These are phyloP conservation scores for Leucogyrophana mollusca DNA, from an alignment of 768 basidiomycete genomes.

Conservation along the genomic window DNA sequence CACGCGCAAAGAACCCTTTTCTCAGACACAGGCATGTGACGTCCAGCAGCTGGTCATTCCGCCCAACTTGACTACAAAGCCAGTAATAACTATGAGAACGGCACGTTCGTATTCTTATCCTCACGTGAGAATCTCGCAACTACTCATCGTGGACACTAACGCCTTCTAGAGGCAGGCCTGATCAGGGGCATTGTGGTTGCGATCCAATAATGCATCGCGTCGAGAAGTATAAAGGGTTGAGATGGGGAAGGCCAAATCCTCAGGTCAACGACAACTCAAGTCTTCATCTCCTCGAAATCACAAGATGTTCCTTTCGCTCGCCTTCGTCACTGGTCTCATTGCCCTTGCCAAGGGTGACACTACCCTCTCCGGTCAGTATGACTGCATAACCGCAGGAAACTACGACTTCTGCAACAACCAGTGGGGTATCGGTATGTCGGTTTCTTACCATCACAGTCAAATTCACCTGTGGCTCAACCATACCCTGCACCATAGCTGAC, in stretches of 20 bases:
- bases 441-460: background rate
- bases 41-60: background rate
- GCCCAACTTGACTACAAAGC: background rate
- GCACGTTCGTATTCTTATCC: background rate
- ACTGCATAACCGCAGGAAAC: slow-evolving; percentile 44
- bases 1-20: background rate
- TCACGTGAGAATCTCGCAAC: background rate
- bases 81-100: background rate
- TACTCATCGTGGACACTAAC: background rate
- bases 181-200: background rate
- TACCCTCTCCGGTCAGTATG: slow-evolving; percentile 42
- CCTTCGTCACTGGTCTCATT: slow-evolving; percentile 9
- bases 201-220: background rate
- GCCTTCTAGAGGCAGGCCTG: background rate
- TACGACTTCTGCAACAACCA: slow-evolving; percentile 58
- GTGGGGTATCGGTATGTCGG: slow-evolving; percentile 44
- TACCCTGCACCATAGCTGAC: slow-evolving; percentile 22
- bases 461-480: background rate
- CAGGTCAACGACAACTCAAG: slow-evolving; percentile 18
- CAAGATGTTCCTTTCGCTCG: slow-evolving; percentile 13
- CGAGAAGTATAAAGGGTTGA: background rate
- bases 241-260: background rate
- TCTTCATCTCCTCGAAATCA: slow-evolving; percentile 2
- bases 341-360: slow-evolving; percentile 5
- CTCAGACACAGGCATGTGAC: background rate